phyloP scores from a whole-genome alignment of 768 basidiomycete species.

The Podaxis sp. region DNA sequence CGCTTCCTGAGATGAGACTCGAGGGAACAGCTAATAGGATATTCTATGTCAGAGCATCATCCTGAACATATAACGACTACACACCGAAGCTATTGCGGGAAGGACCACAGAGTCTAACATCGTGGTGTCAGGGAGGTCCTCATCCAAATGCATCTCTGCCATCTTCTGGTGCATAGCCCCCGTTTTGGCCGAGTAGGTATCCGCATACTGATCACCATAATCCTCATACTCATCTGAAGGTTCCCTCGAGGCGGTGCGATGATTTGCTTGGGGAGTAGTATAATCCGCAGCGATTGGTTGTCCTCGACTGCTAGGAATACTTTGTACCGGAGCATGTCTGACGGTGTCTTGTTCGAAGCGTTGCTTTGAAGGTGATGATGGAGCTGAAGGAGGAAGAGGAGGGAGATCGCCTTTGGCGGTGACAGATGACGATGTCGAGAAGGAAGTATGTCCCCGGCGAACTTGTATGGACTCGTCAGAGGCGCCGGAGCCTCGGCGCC shows the following conservation, averaged over 20 bases:
- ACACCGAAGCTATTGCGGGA: slow-evolving; percentile 93
- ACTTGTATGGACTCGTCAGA: slow-evolving; percentile 26
- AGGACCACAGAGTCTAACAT: slow-evolving; percentile 95
- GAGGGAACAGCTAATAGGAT: slow-evolving; percentile 70
- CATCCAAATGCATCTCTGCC: slow-evolving; percentile 43
- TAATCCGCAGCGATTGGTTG: slow-evolving; percentile 13
- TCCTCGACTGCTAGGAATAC: neutral
- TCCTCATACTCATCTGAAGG: slow-evolving; percentile 66
- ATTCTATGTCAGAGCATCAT: slow-evolving; percentile 6
- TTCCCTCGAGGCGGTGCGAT: slow-evolving; percentile 33
- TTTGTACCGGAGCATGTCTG: slow-evolving; percentile 43
- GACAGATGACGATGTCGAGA: slow-evolving; percentile 32
- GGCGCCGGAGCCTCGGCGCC: slow-evolving; percentile 29
- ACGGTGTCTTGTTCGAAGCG: slow-evolving; percentile 65
- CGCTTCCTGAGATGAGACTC: slow-evolving; percentile 91
- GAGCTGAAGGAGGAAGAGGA: slow-evolving; percentile 41
- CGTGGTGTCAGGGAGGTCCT: slow-evolving; percentile 73
- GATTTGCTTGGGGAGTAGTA: slow-evolving; percentile 23
- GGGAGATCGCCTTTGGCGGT: slow-evolving; percentile 58
- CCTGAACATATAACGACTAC: slow-evolving; percentile 20
- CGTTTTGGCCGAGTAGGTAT: slow-evolving; percentile 41
- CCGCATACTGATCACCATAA: slow-evolving; percentile 53
- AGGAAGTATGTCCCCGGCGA: slow-evolving; percentile 32
- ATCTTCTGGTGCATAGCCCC: slow-evolving; percentile 45
- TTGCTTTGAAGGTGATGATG: slow-evolving; percentile 16